Evolutionary conservation across 805 yeast species (phyloP).

Genomic region (Candida boidinii): DNA sequence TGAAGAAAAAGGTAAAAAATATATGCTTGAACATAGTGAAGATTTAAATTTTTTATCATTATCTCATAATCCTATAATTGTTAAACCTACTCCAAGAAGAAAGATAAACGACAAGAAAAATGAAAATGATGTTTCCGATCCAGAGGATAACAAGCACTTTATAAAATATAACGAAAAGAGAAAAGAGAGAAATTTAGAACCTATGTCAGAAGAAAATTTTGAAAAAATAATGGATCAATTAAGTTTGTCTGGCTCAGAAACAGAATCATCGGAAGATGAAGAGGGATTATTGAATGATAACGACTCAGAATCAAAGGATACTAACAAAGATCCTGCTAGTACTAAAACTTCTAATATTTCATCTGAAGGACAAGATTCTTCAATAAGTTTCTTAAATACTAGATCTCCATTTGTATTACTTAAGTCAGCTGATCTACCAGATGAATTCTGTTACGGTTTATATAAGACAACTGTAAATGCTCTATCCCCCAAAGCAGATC

Average conservation of each 20-base stretch:
- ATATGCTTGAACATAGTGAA: constrained; percentile 3
- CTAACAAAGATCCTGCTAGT: too few relatives aligned
- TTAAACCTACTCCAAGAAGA: constrained; percentile 9
- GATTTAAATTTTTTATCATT: neutral
- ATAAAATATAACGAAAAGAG: constrained; percentile 45
- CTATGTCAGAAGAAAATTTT: constrained; percentile 49
- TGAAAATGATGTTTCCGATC: neutral
- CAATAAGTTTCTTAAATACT: constrained; percentile 50
- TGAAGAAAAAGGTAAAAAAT: constrained; percentile 11
- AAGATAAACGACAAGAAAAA: neutral
- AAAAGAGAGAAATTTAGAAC: constrained; percentile 31
- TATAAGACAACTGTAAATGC: constrained; percentile 56
- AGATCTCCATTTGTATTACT: constrained; percentile 63
- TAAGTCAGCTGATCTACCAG: constrained; percentile 36
- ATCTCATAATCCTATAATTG: too few relatives aligned
- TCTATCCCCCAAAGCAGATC: constrained; percentile 30
- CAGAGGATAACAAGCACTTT: constrained; percentile 10
- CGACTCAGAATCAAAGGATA: constrained; percentile 4
- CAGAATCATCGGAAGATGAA: constrained; percentile 28
- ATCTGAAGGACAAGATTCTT: constrained; percentile 23
- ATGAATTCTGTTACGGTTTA: constrained; percentile 47
- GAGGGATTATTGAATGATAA: constrained; percentile 16
- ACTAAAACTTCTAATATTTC: neutral
- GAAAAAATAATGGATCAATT: constrained; percentile 42
- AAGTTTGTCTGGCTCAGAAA: constrained; percentile 54